Base-by-base conservation (phyloP, 2,329 filamentous ascomycete species). In the Talaromyces verruculosus region DNA sequence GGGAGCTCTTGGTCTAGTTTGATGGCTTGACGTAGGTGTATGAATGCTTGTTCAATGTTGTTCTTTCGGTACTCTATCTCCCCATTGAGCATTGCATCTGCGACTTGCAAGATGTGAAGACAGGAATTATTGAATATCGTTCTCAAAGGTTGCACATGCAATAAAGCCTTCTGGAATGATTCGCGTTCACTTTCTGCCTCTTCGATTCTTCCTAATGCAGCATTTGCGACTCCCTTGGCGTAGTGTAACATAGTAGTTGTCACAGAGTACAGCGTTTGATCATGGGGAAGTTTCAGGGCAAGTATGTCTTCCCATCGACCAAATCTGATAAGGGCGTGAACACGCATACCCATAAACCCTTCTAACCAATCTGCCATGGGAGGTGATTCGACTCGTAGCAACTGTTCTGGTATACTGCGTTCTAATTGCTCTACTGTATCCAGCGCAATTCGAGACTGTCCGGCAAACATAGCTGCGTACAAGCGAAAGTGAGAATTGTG, bases 401-500 rank as follows among this genome's bases (percentile, higher is more conserved):
- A 77, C 0, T 83, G 82, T 60, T 89, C 85, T 0, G 89, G 84
- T 8, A 92, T 76, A 0, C 85, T 85, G 0, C 76, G 76, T 71
- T 91, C 88, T 41, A 92, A 82, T 45, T 80, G 76, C 0, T 71
- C 69, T 0, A 85, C 84, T 0, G 88, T 87, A 1, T 88, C 83
- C 0, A 92, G 74, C 0, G 89, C 88, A 7, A 87, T 78, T n/a
- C 78, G 74, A 0, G 81, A 88, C 72, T 89, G 84, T 0, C 87
- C 90, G 0, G 88, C 85, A 69, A 92, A 89, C 89, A 92, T 90
- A 67, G 89, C 89, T 0, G 87, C 87, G 41, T 92, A 92, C 53
- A 92, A 83, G 10, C 86, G 83, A 70, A 90, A 92, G 72, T 92
- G 90, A 71, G 87, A 88, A 73, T 92, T 82, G 73, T 93, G 90